Evolutionary conservation across 164 flowering plant genomes (phyloP).

Genomic region (Cinnamomum chago): DNA sequence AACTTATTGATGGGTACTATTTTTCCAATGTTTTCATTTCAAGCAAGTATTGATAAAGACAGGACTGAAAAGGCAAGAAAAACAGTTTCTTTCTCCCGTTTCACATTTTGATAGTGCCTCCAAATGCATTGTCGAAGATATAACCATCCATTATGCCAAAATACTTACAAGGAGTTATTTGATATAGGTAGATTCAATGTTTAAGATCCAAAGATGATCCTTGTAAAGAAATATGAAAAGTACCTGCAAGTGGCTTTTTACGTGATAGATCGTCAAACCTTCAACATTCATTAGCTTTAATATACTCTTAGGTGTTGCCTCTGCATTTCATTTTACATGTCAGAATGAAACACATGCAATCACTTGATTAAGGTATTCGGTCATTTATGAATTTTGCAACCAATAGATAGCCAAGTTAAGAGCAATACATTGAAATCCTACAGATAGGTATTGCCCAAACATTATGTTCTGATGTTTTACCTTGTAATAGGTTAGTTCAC

Average conservation of each 20-base stretch:
- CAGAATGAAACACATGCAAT: not conserved
- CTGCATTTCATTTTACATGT: slow-evolving; percentile 29
- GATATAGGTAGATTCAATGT: not conserved
- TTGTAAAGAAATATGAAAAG: not conserved
- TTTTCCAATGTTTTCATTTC: not conserved
- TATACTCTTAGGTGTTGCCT: slow-evolving; percentile 71
- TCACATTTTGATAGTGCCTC: not conserved
- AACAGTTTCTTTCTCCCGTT: not conserved
- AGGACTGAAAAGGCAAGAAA: not conserved
- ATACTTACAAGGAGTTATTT: not conserved
- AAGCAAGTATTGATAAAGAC: not conserved
- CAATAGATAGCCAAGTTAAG: not conserved
- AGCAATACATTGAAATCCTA: not conserved
- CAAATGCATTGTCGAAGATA: not conserved
- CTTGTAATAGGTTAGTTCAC: not conserved
- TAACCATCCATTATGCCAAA: not conserved
- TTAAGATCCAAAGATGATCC: not conserved
- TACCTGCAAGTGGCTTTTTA: slow-evolving; percentile 73
- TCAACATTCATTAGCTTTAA: slow-evolving; percentile 56
- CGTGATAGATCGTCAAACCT: slow-evolving; percentile 66
- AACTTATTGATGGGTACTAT: not conserved
- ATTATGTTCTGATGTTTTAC: not conserved
- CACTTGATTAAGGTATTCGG: not conserved
- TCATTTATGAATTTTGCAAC: not conserved
- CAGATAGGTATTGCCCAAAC: not conserved